A percentile compares a stretch with the other conserved stretches of the same genome.
These are phyloP conservation scores for Penicillium bovifimosum DNA, from an alignment of 495 filamentous ascomycete genomes.

Conservation along the genomic window DNA sequence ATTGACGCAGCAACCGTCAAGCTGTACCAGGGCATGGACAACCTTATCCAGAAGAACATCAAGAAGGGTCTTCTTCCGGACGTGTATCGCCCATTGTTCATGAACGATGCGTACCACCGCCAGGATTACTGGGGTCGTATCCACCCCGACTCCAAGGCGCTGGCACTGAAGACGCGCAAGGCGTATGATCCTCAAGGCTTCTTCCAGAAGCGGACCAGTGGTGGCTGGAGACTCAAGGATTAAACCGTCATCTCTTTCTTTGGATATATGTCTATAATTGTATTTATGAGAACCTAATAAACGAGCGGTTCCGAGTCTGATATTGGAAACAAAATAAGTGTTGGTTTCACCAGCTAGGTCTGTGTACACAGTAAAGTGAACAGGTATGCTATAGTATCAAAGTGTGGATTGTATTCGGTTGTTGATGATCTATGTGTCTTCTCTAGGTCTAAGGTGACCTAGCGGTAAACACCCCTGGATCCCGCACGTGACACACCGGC, in stretches of 20 bases:
- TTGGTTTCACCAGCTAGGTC: too few relatives aligned
- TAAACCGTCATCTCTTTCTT: constrained; percentile 6
- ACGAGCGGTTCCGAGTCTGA: not conserved
- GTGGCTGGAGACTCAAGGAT: constrained; percentile 36
- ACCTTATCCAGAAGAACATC: constrained; percentile 33
- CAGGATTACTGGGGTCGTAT: constrained; percentile 57
- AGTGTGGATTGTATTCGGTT: too few relatives aligned
- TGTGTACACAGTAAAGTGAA: too few relatives aligned
- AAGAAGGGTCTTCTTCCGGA: constrained; percentile 41
- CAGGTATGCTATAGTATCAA: too few relatives aligned
- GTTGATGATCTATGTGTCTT: too few relatives aligned
- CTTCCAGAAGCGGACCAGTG: constrained; percentile 53
- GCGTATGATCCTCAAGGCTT: constrained; percentile 53
- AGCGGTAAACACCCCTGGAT: too few relatives aligned
- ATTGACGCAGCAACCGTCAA: constrained; percentile 48
- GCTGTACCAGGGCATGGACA: constrained; percentile 30
- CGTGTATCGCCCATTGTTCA: constrained; percentile 53
- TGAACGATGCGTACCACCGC: constrained; percentile 53
- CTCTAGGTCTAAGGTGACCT: too few relatives aligned
- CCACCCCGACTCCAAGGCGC: constrained; percentile 38
- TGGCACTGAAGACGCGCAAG: constrained; percentile 34
- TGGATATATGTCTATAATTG: constrained; percentile 1
- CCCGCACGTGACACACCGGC: too few relatives aligned
- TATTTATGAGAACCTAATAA: not conserved
- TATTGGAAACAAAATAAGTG: not conserved